Evolutionary conservation across 768 basidiomycete genomes (phyloP).

Genomic region (Kwoniella sp.): DNA sequence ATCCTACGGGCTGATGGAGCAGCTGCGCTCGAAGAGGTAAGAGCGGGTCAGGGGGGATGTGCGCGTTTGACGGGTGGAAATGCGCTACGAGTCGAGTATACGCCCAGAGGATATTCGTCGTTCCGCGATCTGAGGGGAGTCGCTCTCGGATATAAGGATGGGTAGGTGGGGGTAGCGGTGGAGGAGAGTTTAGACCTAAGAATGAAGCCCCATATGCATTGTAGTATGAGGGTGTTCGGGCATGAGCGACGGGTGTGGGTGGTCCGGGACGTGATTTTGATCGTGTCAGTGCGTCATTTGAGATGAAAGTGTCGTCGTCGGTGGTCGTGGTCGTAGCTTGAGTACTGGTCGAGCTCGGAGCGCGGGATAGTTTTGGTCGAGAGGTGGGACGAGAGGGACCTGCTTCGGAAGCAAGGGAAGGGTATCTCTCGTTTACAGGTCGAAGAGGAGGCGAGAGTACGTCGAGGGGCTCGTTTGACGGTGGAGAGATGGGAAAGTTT

Average conservation of each 20-base stretch:
- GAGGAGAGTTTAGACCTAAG: constrained; percentile 19
- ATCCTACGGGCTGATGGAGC: constrained; percentile 54
- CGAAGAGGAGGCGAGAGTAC: constrained; percentile 8
- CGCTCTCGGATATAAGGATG: constrained; percentile 39
- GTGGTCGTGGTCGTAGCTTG: neutral
- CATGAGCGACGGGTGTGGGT: constrained; percentile 18
- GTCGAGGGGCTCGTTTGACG: constrained; percentile 26
- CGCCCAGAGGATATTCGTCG: constrained; percentile 50
- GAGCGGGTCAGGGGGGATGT: constrained; percentile 55
- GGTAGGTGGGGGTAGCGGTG: constrained; percentile 31
- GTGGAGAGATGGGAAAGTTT: constrained; percentile 14
- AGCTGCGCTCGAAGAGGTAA: constrained; percentile 51
- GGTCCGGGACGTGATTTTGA: constrained; percentile 15
- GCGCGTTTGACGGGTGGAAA: constrained; percentile 51
- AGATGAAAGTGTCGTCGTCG: constrained; percentile 14
- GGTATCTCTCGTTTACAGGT: constrained; percentile 2
- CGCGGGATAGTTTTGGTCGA: constrained; percentile 5
- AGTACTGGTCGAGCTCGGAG: constrained; percentile 11
- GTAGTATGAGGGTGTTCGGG: constrained; percentile 33
- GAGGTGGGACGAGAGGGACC: constrained; percentile 18
- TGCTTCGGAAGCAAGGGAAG: constrained; percentile 1
- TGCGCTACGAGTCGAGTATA: constrained; percentile 47
- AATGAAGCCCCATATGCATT: constrained; percentile 37
- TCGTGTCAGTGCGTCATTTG: constrained; percentile 17
- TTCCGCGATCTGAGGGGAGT: constrained; percentile 32